phyloP scores from a whole-genome alignment of 176 grass and related monocot genomes.

The Bolboschoenus planiculmis region DNA sequence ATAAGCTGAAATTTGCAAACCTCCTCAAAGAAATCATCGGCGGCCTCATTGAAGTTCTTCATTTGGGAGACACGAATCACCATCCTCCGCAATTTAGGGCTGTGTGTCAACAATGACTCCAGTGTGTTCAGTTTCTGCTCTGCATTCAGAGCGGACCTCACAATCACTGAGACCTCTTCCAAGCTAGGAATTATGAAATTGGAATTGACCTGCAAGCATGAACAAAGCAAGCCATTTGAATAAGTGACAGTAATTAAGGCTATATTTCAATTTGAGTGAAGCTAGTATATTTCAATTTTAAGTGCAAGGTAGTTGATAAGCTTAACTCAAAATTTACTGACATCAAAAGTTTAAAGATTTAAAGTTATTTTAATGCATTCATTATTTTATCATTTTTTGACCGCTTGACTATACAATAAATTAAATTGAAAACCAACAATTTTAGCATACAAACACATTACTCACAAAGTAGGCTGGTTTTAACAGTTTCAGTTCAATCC shows the following conservation, averaged over 20 bases:
- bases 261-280: background rate
- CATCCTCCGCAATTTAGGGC: slow-evolving; percentile 55
- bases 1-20: slow-evolving; percentile 87
- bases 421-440: too few species aligned
- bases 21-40: slow-evolving; percentile 96
- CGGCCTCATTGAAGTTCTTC: slow-evolving; percentile 90
- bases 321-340: too few species aligned
- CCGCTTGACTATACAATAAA: too few species aligned
- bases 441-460: too few species aligned
- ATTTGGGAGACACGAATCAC: slow-evolving; percentile 93
- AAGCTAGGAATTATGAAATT: slow-evolving; percentile 70
- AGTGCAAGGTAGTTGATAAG: too few species aligned
- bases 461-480: too few species aligned
- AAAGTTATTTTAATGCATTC: too few species aligned
- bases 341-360: too few species aligned
- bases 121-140: slow-evolving; percentile 88
- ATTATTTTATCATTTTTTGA: too few species aligned
- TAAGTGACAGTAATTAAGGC: background rate
- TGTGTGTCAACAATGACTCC: slow-evolving; percentile 69
- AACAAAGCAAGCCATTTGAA: slow-evolving; percentile 14
- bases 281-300: too few species aligned
- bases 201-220: slow-evolving; percentile 59
- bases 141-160: slow-evolving; percentile 87
- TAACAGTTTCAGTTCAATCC: background rate
- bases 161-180: slow-evolving; percentile 84